Conservation (phyloP, 2,329 filamentous ascomycete genomes). For the Sporothrix inflata region DNA sequence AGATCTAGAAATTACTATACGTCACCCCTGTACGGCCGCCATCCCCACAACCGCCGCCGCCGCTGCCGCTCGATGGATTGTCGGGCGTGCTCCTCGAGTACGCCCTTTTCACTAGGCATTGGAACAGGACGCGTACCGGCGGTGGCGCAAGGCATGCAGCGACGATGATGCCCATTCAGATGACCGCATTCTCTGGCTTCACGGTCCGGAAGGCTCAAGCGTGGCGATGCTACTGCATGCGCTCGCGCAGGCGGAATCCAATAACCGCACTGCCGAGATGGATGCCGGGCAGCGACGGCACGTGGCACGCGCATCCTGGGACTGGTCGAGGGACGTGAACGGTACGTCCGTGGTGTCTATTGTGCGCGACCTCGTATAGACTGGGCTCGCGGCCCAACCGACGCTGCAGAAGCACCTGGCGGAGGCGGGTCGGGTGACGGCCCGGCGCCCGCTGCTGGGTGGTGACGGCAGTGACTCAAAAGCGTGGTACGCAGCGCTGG, state of each 20-base stretch:
- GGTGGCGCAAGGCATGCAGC: too few relatives aligned
- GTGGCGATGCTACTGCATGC: background rate
- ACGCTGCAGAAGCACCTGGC: background rate
- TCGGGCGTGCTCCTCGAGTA: too few relatives aligned
- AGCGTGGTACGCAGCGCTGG: background rate
- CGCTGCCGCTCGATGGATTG: too few relatives aligned
- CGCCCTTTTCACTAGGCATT: too few relatives aligned
- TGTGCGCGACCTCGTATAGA: background rate
- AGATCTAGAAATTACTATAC: too few relatives aligned
- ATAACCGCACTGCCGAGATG: too few relatives aligned
- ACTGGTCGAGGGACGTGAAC: background rate
- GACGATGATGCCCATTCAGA: background rate
- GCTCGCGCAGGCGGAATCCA: too few relatives aligned
- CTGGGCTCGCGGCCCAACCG: background rate
- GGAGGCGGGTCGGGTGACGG: background rate
- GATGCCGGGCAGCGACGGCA: background rate
- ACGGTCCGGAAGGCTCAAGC: background rate
- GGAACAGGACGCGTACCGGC: too few relatives aligned
- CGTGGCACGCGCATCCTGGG: background rate
- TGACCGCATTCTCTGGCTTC: slow-evolving; percentile 10
- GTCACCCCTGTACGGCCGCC: too few relatives aligned
- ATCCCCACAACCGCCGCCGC: too few relatives aligned
- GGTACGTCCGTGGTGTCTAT: slow-evolving; percentile 1
- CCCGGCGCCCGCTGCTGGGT: too few relatives aligned
- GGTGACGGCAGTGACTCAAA: too few relatives aligned